A percentile compares a stretch with the other conserved stretches of the same genome.
phyloP scores from a whole-genome alignment of 768 basidiomycete species.

The Rubroboletus pulcherrimus region DNA sequence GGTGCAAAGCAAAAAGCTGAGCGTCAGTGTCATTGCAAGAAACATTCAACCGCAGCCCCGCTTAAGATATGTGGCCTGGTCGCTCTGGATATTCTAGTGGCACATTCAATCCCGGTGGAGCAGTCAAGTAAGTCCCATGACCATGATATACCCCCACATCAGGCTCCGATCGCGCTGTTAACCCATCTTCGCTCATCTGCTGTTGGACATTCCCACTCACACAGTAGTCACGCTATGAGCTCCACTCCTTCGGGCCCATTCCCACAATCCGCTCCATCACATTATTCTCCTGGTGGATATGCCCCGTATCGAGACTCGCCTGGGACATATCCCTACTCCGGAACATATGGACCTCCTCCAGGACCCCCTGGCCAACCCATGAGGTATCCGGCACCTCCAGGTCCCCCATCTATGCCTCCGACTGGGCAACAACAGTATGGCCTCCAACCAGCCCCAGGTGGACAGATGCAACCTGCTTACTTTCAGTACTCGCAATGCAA shows the following conservation, averaged over 20 bases:
- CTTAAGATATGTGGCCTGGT: not conserved
- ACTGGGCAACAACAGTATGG: slow-evolving; percentile 59
- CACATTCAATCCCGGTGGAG: not conserved
- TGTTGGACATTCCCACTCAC: too few relatives aligned
- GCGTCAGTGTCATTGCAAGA: not conserved
- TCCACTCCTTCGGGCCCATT: too few relatives aligned
- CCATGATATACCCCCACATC: not conserved
- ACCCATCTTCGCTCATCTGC: not conserved
- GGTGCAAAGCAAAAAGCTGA: too few relatives aligned
- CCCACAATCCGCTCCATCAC: not conserved
- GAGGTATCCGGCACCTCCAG: slow-evolving; percentile 13
- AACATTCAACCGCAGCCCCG: not conserved
- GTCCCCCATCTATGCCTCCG: slow-evolving; percentile 52
- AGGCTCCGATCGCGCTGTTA: not conserved
- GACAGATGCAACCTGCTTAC: slow-evolving; percentile 51
- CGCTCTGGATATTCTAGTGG: slow-evolving; percentile 7
- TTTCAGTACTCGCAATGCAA: slow-evolving; percentile 91
- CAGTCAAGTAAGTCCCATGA: slow-evolving; percentile 13
- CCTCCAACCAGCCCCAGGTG: slow-evolving; percentile 48
- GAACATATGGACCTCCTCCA: slow-evolving; percentile 13
- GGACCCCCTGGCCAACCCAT: slow-evolving; percentile 12
- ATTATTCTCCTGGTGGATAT: slow-evolving; percentile 20
- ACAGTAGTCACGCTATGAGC: too few relatives aligned
- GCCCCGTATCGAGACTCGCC: slow-evolving; percentile 13
- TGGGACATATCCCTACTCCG: slow-evolving; percentile 9